A percentile compares a stretch with the other conserved stretches of the same genome.
Evolutionary conservation across 2,329 filamentous ascomycete genomes (phyloP).

Genomic region (Fusarium bactridioides): DNA sequence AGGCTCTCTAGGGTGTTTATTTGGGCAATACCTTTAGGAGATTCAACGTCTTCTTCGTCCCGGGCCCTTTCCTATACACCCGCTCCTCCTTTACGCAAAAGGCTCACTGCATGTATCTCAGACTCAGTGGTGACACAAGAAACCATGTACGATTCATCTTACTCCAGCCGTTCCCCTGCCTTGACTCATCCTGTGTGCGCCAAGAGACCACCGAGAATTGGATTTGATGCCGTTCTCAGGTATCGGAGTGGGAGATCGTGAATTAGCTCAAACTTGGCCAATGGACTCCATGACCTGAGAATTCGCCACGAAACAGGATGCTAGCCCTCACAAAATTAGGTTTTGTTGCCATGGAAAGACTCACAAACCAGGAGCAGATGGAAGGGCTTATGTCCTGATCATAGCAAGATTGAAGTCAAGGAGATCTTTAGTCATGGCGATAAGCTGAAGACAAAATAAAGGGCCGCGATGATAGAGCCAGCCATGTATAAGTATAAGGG

Average conservation of each 20-base stretch:
- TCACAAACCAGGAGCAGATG: background rate
- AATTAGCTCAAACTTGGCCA: background rate
- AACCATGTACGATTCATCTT: background rate
- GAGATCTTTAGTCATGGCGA: background rate
- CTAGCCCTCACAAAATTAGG: background rate
- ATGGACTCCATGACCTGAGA: background rate
- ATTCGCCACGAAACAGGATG: too few relatives aligned
- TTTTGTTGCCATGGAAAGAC: background rate
- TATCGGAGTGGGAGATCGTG: background rate
- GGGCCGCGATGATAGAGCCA: too few relatives aligned
- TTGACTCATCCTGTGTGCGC: too few relatives aligned
- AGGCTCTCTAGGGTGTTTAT: background rate
- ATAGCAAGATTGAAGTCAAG: background rate
- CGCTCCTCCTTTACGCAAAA: background rate
- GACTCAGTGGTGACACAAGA: background rate
- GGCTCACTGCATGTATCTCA: background rate
- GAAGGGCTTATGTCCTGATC: too few relatives aligned
- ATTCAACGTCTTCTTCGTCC: too few relatives aligned
- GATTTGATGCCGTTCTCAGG: background rate
- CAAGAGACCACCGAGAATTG: background rate
- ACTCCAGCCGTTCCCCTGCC: background rate
- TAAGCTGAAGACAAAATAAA: background rate
- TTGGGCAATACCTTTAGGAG: background rate
- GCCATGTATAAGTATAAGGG: background rate
- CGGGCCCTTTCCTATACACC: background rate